These are phyloP conservation scores for Backusella tarrabulga DNA, from an alignment of 192 early-diverging fungal species.

Conservation along the genomic window DNA sequence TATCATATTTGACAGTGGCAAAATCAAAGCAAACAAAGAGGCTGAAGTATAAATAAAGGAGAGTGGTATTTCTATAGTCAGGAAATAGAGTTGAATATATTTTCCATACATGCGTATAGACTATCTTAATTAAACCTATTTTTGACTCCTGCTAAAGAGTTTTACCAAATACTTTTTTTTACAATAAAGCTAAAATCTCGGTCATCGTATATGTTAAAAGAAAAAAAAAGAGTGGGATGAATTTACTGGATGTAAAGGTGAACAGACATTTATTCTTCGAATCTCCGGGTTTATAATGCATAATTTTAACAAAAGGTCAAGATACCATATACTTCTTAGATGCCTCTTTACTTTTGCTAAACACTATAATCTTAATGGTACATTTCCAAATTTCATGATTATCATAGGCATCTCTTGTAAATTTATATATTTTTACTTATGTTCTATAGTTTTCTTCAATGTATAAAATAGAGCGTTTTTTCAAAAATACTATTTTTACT, in stretches of 20 bases:
- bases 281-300: background rate
- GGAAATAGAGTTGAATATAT: background rate
- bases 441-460: too few relatives aligned
- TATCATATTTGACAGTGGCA: background rate
- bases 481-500: background rate
- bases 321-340: background rate
- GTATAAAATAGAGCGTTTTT: background rate
- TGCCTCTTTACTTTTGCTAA: background rate
- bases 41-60: background rate
- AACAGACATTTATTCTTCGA: background rate
- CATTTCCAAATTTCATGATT: background rate
- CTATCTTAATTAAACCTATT: too few relatives aligned
- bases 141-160: too few relatives aligned
- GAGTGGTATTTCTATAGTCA: background rate
- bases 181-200: too few relatives aligned
- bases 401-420: too few relatives aligned
- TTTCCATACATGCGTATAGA: background rate
- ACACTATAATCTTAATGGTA: background rate
- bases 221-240: background rate
- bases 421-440: too few relatives aligned
- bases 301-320: background rate
- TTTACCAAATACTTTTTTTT: too few relatives aligned
- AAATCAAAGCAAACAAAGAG: background rate
- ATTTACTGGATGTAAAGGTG: background rate
- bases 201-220: background rate